Evolutionary conservation across 2,329 filamentous ascomycete genomes (phyloP).

Genomic region (Metarhizium robertsii): DNA sequence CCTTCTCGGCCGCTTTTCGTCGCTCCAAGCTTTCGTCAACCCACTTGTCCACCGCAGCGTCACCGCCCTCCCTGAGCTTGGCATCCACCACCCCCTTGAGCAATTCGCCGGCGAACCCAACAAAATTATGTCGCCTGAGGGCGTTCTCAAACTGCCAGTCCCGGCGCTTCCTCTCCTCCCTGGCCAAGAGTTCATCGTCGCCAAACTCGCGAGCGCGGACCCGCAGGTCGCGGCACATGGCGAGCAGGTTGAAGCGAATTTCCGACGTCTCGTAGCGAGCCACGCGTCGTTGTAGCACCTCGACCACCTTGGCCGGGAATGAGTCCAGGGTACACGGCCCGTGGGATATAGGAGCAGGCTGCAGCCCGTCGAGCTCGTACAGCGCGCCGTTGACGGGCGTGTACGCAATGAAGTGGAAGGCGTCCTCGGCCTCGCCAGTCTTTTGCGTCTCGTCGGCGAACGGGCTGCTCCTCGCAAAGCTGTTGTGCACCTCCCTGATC

Average conservation of each 20-base stretch:
- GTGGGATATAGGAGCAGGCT: slow-evolving; percentile 86
- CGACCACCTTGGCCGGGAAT: slow-evolving; percentile 73
- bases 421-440: slow-evolving; percentile 66
- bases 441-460: slow-evolving; percentile 82
- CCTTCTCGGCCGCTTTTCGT: slow-evolving; percentile 33
- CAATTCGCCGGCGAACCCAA: slow-evolving; percentile 86
- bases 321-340: slow-evolving; percentile 59
- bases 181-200: slow-evolving; percentile 66
- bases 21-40: slow-evolving; percentile 56
- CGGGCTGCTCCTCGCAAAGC: slow-evolving; percentile 78
- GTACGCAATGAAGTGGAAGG: slow-evolving; percentile 97
- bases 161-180: slow-evolving; percentile 73
- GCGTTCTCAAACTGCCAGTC: slow-evolving; percentile 96
- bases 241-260: slow-evolving; percentile 93
- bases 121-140: slow-evolving; percentile 85
- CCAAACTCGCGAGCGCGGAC: slow-evolving; percentile 70
- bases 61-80: slow-evolving; percentile 59
- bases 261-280: slow-evolving; percentile 76
- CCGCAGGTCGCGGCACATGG: slow-evolving; percentile 79
- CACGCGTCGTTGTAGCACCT: slow-evolving; percentile 79
- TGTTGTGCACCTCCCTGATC: slow-evolving; percentile 77
- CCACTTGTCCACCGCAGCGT: slow-evolving; percentile 62
- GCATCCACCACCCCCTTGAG: slow-evolving; percentile 72
- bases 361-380: slow-evolving; percentile 92
- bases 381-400: slow-evolving; percentile 68